These are phyloP conservation scores for Blastobotrys raffinosifermentans DNA, from an alignment of 1,139 yeast genomes.

Conservation along the genomic window DNA sequence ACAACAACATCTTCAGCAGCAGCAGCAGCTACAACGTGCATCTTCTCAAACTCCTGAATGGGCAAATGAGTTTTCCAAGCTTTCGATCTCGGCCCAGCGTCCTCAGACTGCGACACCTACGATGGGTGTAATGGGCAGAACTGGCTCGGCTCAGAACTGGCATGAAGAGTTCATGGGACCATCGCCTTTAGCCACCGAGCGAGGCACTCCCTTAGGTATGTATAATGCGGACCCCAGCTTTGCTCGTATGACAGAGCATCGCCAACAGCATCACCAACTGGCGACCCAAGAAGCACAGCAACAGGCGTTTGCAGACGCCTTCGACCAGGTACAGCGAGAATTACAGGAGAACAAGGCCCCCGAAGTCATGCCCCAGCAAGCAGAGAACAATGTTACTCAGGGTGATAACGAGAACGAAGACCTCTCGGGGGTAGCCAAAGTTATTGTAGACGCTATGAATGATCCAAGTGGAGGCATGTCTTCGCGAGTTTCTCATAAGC, in stretches of 20 bases:
- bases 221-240: slow-evolving; percentile 12
- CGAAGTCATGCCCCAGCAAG: background rate
- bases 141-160: slow-evolving; percentile 6
- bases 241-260: slow-evolving; percentile 23
- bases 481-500: slow-evolving; percentile 27
- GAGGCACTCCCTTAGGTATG: slow-evolving; percentile 1
- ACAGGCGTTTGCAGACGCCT: slow-evolving; percentile 26
- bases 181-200: background rate
- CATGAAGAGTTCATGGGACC: background rate
- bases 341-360: slow-evolving; percentile 5
- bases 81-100: slow-evolving; percentile 6
- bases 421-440: slow-evolving; percentile 29
- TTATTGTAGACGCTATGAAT: slow-evolving; percentile 26
- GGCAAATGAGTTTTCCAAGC: slow-evolving; percentile 15
- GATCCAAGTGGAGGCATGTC: slow-evolving; percentile 13
- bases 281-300: slow-evolving; percentile 15
- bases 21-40: background rate
- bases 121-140: background rate
- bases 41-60: slow-evolving; percentile 8
- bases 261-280: slow-evolving; percentile 20
- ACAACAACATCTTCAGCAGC: slow-evolving; percentile 4
- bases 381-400: slow-evolving; percentile 9
- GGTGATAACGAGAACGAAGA: slow-evolving; percentile 19
- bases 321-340: slow-evolving; percentile 23
- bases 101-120: background rate